Base-by-base conservation (phyloP, 805 yeast species). In the Candida dajiaensis region DNA sequence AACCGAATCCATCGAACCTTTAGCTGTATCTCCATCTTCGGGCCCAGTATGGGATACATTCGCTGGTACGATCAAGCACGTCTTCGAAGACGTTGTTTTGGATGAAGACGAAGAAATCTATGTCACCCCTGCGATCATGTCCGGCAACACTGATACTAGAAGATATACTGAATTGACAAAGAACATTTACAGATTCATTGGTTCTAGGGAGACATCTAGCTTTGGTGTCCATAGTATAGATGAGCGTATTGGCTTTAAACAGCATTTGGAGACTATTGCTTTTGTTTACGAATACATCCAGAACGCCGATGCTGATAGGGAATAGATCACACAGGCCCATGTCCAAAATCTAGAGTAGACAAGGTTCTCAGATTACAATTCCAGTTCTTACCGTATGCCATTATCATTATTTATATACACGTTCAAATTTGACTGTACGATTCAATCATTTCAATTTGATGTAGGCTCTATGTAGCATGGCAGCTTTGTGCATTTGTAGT, bases 391-490 rank as follows among this genome's bases (percentile, higher is more conserved):
- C 20, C 18, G 36, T 33, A 33, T 33, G 36, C 36, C 36, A 33
- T 33, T 16, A 33, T 33, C 36, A 33, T 36, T 36, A 19, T 36
- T 33, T 21, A 19, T 36, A 36, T 36, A 36, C 23, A 36, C 23
- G 23, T 19, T 19, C 3, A 33, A 8, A 16, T 20, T 21, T 38
- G 23, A 21, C 11, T 18, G 18, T 23, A 7, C 22, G 33, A n/a
- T 12, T n/a, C 9, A 23, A n/a, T 46, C 23, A 69, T 52, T 62
- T 68, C 47, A 74, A 58, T 58, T 71, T 77, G 53, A 85, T 74
- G 64, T 80, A 86, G 44, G 96, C 83, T 79, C 97, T 84, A 69
- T 88, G 89, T 41, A 89, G 80, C 63, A 89, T 81, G 40, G 97
- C 97, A 50, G 79, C 71, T 69, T 83, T 88, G 68, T 92, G 98